Base-by-base conservation (phyloP, 257 asterid species). In the Lycium ferocissimum region DNA sequence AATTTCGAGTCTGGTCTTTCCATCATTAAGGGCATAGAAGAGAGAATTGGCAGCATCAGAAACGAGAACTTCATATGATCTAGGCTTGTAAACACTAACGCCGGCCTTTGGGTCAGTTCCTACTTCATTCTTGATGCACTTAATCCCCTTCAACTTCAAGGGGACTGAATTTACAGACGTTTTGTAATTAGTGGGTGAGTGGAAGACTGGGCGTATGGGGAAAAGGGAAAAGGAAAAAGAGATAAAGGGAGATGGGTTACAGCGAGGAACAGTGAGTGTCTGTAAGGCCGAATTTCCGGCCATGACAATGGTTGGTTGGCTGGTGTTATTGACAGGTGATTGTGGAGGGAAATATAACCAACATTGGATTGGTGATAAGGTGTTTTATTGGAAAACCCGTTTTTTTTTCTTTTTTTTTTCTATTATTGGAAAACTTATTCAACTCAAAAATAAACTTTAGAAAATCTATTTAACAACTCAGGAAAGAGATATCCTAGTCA, bases 81-180 rank as follows among this genome's bases (percentile, higher is more conserved):
- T 92, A 81, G 99, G 98, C 92, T 95, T 97, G 92, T 97, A 97
- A 79, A 97, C 93, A 6, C 98, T 84, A 49, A 97, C 99, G 1
- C 99, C 99, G 56, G 87, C 88, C 92, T 87, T 92, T 0, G 94
- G 95, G 89, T 91, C 88, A 12, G 97, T 87, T 40, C 90, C 85
- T 79, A 93, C 93, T 54, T 86, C 91, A 85, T 86, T 92, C 85
- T 62, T 88, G 85, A 84, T 85, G 86, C 90, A 91, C 35, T 63
- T 89, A 78, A 76, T 26, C 53, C 26, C 69, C 59, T 53, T 70
- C 2, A 63, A 13, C 58, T 73, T 0, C 33, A 26, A 26, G 53
- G 9, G 4, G 35, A 13, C 0, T 22, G 20, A n/a, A 9, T 2
- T 78, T 11, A 1, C 37, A 8, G 54, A 18, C 38, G 47, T 11